These are phyloP conservation scores for Pseudomicrostroma phylloplanum DNA, from an alignment of 1,284 basidiomycete genomes.

Conservation along the genomic window DNA sequence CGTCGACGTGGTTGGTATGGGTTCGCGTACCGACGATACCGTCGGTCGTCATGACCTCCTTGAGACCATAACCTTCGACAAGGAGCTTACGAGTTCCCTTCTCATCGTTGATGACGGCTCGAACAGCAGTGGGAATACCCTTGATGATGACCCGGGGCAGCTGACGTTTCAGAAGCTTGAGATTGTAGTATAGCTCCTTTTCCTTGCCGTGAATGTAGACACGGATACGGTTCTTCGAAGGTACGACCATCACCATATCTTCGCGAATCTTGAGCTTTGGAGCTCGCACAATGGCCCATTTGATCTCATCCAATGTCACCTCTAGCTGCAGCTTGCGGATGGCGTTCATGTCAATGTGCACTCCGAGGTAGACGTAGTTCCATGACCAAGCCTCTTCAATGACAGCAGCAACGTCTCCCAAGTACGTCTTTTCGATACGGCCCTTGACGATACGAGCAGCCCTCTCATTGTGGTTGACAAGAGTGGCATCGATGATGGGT, in stretches of 20 bases:
- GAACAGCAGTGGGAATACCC: constrained; percentile 41
- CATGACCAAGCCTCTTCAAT: constrained; percentile 94
- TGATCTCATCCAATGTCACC: constrained; percentile 84
- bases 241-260: constrained; percentile 53
- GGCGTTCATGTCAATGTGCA: constrained; percentile 84
- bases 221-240: constrained; percentile 67
- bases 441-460: constrained; percentile 97
- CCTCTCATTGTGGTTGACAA: constrained; percentile 69
- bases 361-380: constrained; percentile 83
- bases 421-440: constrained; percentile 85
- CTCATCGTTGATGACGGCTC: constrained; percentile 48
- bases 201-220: constrained; percentile 62
- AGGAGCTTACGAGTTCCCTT: constrained; percentile 46
- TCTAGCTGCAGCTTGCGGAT: constrained; percentile 90
- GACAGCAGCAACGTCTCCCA: constrained; percentile 84
- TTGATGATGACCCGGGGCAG: constrained; percentile 46
- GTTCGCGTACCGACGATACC: constrained; percentile 89
- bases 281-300: constrained; percentile 77
- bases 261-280: constrained; percentile 91
- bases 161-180: constrained; percentile 46
- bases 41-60: constrained; percentile 95
- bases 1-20: constrained; percentile 94
- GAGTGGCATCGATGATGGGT: constrained; percentile 93
- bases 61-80: constrained; percentile 82
- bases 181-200: constrained; percentile 51